Percentiles rank a stretch among this genome's conserved stretches.
Evolutionary conservation across 345 rosid species (phyloP).

Genomic region (Arabis hirsuta): DNA sequence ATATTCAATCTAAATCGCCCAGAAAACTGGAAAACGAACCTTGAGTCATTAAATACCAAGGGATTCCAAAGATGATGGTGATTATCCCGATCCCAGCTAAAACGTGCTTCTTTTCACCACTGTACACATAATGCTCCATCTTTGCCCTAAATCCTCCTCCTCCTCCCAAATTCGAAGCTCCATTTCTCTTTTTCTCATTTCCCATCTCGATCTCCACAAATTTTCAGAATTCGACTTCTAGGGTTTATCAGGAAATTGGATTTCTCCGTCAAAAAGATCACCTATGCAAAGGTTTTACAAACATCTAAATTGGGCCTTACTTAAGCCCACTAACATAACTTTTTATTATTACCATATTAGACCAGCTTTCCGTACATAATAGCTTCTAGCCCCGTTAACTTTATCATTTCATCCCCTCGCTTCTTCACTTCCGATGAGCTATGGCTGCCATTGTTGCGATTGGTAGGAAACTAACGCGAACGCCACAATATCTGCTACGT

Average conservation of each 20-base stretch:
- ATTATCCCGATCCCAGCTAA: slow-evolving; percentile 51
- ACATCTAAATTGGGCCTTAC: slow-evolving; percentile 13
- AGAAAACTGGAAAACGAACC: slow-evolving; percentile 48
- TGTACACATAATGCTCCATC: slow-evolving; percentile 49
- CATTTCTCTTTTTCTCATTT: slow-evolving; percentile 43
- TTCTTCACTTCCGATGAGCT: slow-evolving; percentile 13
- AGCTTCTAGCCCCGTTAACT: neutral
- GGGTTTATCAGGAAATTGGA: slow-evolving; percentile 33
- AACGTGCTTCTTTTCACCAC: slow-evolving; percentile 63
- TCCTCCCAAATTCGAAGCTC: slow-evolving; percentile 39
- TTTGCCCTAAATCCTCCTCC: slow-evolving; percentile 51
- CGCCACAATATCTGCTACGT: neutral
- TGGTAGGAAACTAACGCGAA: slow-evolving; percentile 27
- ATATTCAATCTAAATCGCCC: neutral
- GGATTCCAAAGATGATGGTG: slow-evolving; percentile 54
- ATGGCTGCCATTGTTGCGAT: slow-evolving; percentile 35
- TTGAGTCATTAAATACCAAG: slow-evolving; percentile 85
- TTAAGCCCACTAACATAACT: slow-evolving; percentile 17
- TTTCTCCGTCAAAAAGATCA: neutral
- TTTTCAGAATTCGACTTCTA: neutral
- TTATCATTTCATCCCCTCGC: neutral
- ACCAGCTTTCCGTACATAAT: neutral
- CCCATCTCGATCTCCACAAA: slow-evolving; percentile 38
- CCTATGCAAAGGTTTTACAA: neutral
- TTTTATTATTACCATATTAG: neutral